Percentiles rank a stretch among this genome's conserved stretches.
phyloP scores from a whole-genome alignment of 371 early-diverging fungal species.

The Actinomortierella wolfii region DNA sequence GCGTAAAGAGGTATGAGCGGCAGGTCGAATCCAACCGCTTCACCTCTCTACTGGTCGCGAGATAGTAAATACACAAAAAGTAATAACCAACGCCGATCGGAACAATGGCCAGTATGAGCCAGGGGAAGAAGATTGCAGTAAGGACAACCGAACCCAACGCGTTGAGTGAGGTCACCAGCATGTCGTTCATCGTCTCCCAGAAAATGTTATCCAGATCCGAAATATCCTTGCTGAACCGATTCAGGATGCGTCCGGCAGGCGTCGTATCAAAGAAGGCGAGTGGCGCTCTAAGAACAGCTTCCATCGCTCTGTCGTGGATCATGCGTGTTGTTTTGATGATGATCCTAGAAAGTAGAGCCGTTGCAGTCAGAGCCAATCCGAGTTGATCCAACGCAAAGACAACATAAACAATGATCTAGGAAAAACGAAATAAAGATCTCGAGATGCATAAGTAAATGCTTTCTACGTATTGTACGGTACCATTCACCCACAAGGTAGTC shows the following conservation, averaged over 20 bases:
- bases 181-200: constrained; percentile 68
- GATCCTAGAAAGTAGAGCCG: constrained; percentile 25
- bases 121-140: constrained; percentile 65
- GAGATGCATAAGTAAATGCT: too few relatives aligned
- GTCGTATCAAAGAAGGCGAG: constrained; percentile 87
- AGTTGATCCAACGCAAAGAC: constrained; percentile 29
- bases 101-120: constrained; percentile 50
- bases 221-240: constrained; percentile 77
- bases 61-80: constrained; percentile 46
- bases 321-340: constrained; percentile 22
- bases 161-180: constrained; percentile 64
- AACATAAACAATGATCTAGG: constrained; percentile 34
- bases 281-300: constrained; percentile 67
- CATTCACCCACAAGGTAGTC: constrained; percentile 7
- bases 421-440: not conserved
- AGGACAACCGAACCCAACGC: constrained; percentile 70
- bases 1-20: constrained; percentile 82
- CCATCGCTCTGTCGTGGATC: constrained; percentile 46
- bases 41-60: constrained; percentile 72
- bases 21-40: constrained; percentile 85
- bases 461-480: too few relatives aligned
- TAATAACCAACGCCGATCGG: constrained; percentile 22
- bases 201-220: constrained; percentile 79
- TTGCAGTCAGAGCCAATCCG: constrained; percentile 30
- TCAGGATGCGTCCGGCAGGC: constrained; percentile 85